Evolutionary conservation across 306 rosid species (phyloP), one percentile per base, ranked within the genome.

Genomic region (Dicorynia guianensis): DNA sequence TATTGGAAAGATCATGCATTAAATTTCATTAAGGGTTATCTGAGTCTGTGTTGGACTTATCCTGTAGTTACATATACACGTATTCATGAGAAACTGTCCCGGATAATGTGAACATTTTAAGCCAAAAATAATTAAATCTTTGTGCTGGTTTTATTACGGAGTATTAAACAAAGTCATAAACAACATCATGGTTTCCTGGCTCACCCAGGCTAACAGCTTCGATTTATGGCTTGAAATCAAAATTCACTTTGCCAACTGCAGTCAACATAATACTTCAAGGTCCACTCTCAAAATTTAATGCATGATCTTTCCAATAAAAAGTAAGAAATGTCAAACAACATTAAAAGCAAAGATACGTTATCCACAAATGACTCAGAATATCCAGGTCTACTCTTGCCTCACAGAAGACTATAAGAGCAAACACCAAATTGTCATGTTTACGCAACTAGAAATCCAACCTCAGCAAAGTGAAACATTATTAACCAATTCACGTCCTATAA

Each of bases 1-100:
- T 19, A 4, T 36, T 13, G 15, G 50, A 60, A 71, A 62, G 3
- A 10, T 4, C 19, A 10, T 46, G 49, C 75, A 7, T 20, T 71
- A 46, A 54, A 50, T 65, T 15, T 75, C 67, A 67, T 46, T 54
- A 20, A 64, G 52, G 68, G 36, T 74, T 63, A 30, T 53, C 50
- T 3, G 2, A 48, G 19, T 47, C 54, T 30, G 50, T 46, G 68
- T 38, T 59, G 69, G 49, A 36, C 33, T 20, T 46, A 53, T 52
- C 52, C 47, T 44, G 11, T n/a, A 7, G 17, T 60, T 55, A 48
- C 61, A 49, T 52, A 35, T 69, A 71, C 11, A 63, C 30, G 49
- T 62, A 53, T 34, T 43, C 14, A 11, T 9, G 46, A 7, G 40
- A 69, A 60, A 53, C 20, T 62, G 55, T 75, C 44, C 40, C 17